A percentile compares a stretch with the other conserved stretches of the same genome.
These are phyloP conservation scores for Tetracentron sinense DNA, from an alignment of 164 flowering plant species.

Conservation along the genomic window DNA sequence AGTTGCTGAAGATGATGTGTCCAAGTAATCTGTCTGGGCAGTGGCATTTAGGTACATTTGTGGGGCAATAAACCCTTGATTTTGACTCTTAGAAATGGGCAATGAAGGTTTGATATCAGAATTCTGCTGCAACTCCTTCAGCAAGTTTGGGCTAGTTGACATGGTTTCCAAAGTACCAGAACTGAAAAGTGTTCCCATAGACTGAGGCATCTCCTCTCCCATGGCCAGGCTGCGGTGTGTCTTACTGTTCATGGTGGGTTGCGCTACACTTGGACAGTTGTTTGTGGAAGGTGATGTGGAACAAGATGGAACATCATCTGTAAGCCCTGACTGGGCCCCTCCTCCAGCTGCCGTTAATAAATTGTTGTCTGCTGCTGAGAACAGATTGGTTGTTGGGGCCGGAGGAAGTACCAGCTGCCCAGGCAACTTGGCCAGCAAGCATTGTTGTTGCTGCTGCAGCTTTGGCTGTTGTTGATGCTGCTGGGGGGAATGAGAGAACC, in stretches of 20 bases:
- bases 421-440: slow-evolving; percentile 43
- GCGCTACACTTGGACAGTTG: slow-evolving; percentile 43
- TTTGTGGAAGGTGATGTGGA: slow-evolving; percentile 88
- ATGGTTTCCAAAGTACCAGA: slow-evolving; percentile 50
- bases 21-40: slow-evolving; percentile 72
- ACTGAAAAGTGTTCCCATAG: slow-evolving; percentile 48
- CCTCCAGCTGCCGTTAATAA: slow-evolving; percentile 38
- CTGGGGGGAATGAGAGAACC: slow-evolving; percentile 40
- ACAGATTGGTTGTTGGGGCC: slow-evolving; percentile 37
- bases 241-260: slow-evolving; percentile 36
- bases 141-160: slow-evolving; percentile 31
- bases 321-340: slow-evolving; percentile 54
- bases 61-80: slow-evolving; percentile 40
- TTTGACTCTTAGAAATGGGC: slow-evolving; percentile 48
- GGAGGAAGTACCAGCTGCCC: slow-evolving; percentile 37
- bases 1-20: slow-evolving; percentile 87
- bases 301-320: slow-evolving; percentile 81
- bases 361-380: slow-evolving; percentile 37
- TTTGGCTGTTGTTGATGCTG: slow-evolving; percentile 35
- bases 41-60: slow-evolving; percentile 46
- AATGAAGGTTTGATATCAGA: slow-evolving; percentile 56
- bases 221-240: slow-evolving; percentile 25
- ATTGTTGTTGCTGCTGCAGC: slow-evolving; percentile 48
- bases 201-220: slow-evolving; percentile 61
- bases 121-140: slow-evolving; percentile 55